phyloP scores from a whole-genome alignment of 805 yeast species.

The Henningerozyma blattae region DNA sequence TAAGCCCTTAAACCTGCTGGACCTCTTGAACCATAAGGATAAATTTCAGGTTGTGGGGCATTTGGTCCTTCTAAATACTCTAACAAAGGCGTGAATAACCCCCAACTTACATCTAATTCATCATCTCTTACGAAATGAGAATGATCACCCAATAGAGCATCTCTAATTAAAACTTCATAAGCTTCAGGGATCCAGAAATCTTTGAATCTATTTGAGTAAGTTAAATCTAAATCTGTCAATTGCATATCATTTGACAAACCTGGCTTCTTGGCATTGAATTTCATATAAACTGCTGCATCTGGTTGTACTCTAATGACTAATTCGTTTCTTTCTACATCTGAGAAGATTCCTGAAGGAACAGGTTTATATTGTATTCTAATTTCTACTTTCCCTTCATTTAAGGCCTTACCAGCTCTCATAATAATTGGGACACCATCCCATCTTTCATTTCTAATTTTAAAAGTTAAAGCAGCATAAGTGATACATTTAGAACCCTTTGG shows the following conservation, averaged over 20 bases:
- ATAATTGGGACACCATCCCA: constrained; percentile 98
- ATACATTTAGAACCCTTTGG: constrained; percentile 71
- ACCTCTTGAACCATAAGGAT: constrained; percentile 88
- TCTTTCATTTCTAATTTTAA: constrained; percentile 79
- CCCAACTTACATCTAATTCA: constrained; percentile 91
- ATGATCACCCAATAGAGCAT: constrained; percentile 83
- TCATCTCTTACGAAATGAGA: constrained; percentile 97
- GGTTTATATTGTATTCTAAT: constrained; percentile 86
- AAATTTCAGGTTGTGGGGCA: constrained; percentile 53
- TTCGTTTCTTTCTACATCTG: constrained; percentile 78
- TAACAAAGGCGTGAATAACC: constrained; percentile 81
- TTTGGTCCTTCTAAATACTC: constrained; percentile 62
- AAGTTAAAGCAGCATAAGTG: constrained; percentile 78
- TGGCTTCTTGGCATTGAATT: constrained; percentile 87
- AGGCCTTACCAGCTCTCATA: constrained; percentile 95
- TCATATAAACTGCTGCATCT: constrained; percentile 83
- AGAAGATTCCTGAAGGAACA: constrained; percentile 73
- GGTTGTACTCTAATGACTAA: constrained; percentile 92
- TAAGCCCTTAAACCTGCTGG: constrained; percentile 55
- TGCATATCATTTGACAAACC: constrained; percentile 77
- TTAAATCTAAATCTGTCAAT: constrained; percentile 81
- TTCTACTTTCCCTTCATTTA: constrained; percentile 90
- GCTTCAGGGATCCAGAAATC: constrained; percentile 96
- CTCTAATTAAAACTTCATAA: constrained; percentile 89
- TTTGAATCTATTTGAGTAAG: constrained; percentile 69